These are phyloP conservation scores for Aureobasidium vineae DNA, from an alignment of 2,329 filamentous ascomycete genomes.

Conservation along the genomic window DNA sequence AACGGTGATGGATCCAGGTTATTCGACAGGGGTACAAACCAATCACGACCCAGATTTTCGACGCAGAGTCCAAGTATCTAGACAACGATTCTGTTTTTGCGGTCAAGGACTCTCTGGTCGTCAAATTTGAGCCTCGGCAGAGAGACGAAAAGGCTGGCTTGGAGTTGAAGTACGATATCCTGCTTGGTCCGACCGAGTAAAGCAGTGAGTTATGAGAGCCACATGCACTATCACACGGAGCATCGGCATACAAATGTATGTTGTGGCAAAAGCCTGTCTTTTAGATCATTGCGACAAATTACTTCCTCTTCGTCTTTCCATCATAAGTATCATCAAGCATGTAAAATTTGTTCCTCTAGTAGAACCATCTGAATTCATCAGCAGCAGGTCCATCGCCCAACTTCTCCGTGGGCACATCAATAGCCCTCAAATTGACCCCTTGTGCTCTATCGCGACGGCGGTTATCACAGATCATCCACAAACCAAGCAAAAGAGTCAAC, in stretches of 20 bases:
- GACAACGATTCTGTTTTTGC: slow-evolving; percentile 59
- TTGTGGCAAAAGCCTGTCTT: too few relatives aligned
- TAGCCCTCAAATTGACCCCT: slow-evolving; percentile 56
- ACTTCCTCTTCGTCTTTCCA: neutral
- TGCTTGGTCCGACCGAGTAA: neutral
- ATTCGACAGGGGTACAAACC: slow-evolving; percentile 61
- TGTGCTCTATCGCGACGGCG: slow-evolving; percentile 56
- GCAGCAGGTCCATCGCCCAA: slow-evolving; percentile 46
- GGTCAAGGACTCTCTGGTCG: slow-evolving; percentile 58
- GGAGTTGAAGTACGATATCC: slow-evolving; percentile 53
- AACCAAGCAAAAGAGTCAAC: slow-evolving; percentile 56
- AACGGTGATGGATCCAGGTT: slow-evolving; percentile 32
- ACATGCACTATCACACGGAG: too few relatives aligned
- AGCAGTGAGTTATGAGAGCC: neutral
- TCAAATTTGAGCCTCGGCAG: slow-evolving; percentile 56
- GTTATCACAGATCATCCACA: slow-evolving; percentile 67
- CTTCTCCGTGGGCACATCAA: slow-evolving; percentile 48
- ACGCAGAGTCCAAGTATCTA: slow-evolving; percentile 62
- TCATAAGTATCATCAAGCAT: neutral
- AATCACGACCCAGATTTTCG: slow-evolving; percentile 76
- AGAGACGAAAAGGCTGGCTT: slow-evolving; percentile 53
- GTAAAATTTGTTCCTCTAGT: slow-evolving; percentile 25
- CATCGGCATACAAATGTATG: too few relatives aligned
- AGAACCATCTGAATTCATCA: slow-evolving; percentile 48
- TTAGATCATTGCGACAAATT: neutral